Evolutionary conservation across 179 eudicot genomes (phyloP).

Genomic region (Vitellaria paradoxa): DNA sequence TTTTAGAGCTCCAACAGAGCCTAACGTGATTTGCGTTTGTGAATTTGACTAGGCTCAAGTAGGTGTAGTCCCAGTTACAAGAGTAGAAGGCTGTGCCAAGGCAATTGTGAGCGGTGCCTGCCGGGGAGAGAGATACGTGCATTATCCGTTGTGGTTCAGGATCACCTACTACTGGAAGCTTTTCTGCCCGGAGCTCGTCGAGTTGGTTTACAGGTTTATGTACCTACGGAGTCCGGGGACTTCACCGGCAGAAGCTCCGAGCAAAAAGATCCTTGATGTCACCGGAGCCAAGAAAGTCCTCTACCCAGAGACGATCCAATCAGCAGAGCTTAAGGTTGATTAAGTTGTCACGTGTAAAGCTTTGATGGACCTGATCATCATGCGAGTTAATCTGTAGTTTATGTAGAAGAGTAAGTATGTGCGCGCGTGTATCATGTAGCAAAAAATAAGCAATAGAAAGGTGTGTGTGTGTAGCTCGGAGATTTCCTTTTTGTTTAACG

Average conservation of each 20-base stretch:
- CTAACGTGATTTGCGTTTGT: not conserved
- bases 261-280: constrained; percentile 35
- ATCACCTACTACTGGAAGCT: constrained; percentile 34
- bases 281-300: constrained; percentile 37
- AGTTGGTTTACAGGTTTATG: constrained; percentile 36
- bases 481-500: no score
- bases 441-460: no score
- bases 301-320: constrained; percentile 27
- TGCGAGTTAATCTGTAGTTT: no score
- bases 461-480: no score
- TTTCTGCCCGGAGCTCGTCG: constrained; percentile 55
- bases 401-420: no score
- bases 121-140: constrained; percentile 49
- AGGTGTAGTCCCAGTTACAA: constrained; percentile 32
- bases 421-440: no score
- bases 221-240: constrained; percentile 25
- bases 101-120: constrained; percentile 42
- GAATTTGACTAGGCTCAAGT: constrained; percentile 28
- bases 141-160: constrained; percentile 51
- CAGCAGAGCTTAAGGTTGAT: constrained; percentile 27
- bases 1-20: no score
- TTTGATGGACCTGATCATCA: no score
- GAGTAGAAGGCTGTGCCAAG: constrained; percentile 44
- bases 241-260: constrained; percentile 22
- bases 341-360: not conserved